Percentiles rank a stretch among this genome's conserved stretches.
Evolutionary conservation across 2,329 filamentous ascomycete species (phyloP).

Genomic region (Colletotrichum sp.): DNA sequence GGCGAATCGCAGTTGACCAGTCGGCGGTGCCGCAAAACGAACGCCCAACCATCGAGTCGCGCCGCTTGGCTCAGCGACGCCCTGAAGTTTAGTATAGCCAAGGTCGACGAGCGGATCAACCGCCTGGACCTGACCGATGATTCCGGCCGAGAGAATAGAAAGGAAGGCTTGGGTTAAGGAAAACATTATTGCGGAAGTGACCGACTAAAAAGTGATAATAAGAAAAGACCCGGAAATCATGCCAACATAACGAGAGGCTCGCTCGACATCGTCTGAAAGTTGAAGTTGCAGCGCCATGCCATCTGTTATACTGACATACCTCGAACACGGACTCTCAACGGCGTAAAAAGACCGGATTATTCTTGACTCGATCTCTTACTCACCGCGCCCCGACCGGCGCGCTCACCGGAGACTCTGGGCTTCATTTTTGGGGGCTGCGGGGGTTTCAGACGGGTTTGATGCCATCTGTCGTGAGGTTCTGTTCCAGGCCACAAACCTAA

Average conservation of each 20-base stretch:
- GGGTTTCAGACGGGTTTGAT: conserved; percentile 13
- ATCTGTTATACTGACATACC: not conserved
- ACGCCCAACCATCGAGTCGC: conserved; percentile 77
- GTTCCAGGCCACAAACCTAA: conserved; percentile 1
- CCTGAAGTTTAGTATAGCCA: conserved; percentile 70
- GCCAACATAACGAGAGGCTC: not conserved
- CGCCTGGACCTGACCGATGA: conserved; percentile 11
- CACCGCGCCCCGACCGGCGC: not conserved
- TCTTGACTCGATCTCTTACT: not conserved
- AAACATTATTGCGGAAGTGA: conserved; percentile 4
- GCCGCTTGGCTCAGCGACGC: conserved; percentile 51
- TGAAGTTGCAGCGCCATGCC: not conserved
- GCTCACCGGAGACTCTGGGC: not conserved
- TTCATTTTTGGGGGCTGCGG: not conserved
- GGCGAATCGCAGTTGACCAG: conserved; percentile 69
- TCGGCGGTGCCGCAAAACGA: conserved; percentile 74
- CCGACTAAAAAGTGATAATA: not conserved
- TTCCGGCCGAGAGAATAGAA: conserved; percentile 8
- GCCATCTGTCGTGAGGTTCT: not conserved
- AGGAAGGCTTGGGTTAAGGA: not conserved
- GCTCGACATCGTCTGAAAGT: not conserved
- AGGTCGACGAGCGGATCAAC: conserved; percentile 56
- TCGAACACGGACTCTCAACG: not conserved
- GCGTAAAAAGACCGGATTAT: not conserved
- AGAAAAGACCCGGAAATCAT: not conserved